Evolutionary conservation across 371 early-diverging fungal species (phyloP), one percentile per base, ranked within the genome.

Genomic region (Choanephora cucurbitarum): DNA sequence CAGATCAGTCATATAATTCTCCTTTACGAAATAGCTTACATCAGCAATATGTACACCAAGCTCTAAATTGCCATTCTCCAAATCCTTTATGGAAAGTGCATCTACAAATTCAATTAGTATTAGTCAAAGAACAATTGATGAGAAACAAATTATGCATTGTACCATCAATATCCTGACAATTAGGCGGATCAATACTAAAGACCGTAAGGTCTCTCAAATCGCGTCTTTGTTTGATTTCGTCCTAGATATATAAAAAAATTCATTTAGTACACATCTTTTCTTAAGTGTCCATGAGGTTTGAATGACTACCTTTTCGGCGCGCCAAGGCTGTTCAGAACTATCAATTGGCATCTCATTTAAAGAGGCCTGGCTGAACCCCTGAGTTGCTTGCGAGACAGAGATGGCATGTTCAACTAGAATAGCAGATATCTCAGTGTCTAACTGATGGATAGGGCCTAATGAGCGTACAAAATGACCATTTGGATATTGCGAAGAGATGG

Each of bases 41-140:
- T 99, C 99, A 31, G 99, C 99, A 73, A 99, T 99, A 67, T 99
- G 97, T 40, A 95, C 94, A 15, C 95, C 96, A 17, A 97, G 78
- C 58, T 93, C 92, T 21, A 85, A 69, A 4, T 60, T 67, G 19
- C 83, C 83, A 46, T 84, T 60, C 2, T 66, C 66, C 5, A 83
- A 60, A 28, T 85, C 76, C 31, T 80, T 74, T 55, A 88, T 64
- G 34, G 93, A 93, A 23, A 99, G 68, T 5, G 99, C 98, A 72
- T 99, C 99, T 79, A 60, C n/a, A n/a, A n/a, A n/a, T 41, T 49
- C 10, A 9, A 5, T 21, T 40, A 33, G 41, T 18, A 49, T 41
- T 2, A 56, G 19, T 15, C 15, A 8, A 1, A 22, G 10, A 10
- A 24, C 43, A 7, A 37, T 32, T 6, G 32, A 32, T 5, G n/a